Base-by-base conservation (phyloP, 768 basidiomycete species). In the Tubosaeta sp. region DNA sequence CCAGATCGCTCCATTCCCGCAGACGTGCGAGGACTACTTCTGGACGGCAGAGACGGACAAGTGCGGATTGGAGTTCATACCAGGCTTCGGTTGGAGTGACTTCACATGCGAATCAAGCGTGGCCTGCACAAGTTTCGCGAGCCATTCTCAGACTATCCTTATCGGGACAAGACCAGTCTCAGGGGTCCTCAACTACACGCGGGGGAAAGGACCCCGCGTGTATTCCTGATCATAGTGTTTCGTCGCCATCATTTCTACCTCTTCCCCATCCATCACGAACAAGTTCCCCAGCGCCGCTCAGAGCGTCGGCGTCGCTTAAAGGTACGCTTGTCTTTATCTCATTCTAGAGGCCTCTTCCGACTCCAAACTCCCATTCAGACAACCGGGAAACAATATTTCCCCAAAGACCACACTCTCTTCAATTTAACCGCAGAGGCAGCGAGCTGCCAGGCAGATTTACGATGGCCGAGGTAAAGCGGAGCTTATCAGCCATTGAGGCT, bases 71-170 rank as follows among this genome's bases (percentile, higher is more conserved):
- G 70, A 81, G 73, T 44, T 73, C 81, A 16, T 63, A 72, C 48
- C 76, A 78, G 59, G 82, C 78, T 33, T 67, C 61, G 10, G 71
- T 62, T 13, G 65, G 68, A 4, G 67, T 70, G 33, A 62, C 54
- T 43, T 53, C 65, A 2, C 49, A 45, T 16, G 54, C 54, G 38
- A 72, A 72, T 33, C 73, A 69, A 27, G 74, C 73, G 50, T 85
- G 83, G 84, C 79, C 81, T 50, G 79, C 80, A 5, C 74, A 78
- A 50, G 79, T 84, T 17, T 79, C 82, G 39, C 76, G 74, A 53
- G 78, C 81, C 57, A 78, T 84, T 50, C 59, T 84, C 35, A 69
- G 73, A 34, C 63, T 83, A 26, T 76, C 81, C 31, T 60, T 84
- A 54, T 27, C 56, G 27, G 53, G 52, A 50, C 44, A 59, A 48